A percentile compares a stretch with the other conserved stretches of the same genome.
Evolutionary conservation across 305 asterid species (phyloP).

Genomic region (Fraxinus paxiana): DNA sequence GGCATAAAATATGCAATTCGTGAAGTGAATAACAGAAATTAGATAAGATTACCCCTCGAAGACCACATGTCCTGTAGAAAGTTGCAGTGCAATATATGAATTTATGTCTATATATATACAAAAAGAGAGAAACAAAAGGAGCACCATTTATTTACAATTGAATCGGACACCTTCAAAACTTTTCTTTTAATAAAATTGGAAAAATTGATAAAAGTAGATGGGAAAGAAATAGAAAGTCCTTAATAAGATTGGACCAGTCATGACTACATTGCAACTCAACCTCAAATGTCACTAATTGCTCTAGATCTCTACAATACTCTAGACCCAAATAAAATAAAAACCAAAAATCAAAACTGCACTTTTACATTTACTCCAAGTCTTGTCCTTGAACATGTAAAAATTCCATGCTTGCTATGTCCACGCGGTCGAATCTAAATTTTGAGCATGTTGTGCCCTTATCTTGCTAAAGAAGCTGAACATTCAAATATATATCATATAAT

Average conservation of each 20-base stretch:
- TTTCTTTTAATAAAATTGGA: constrained; percentile 25
- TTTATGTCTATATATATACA: constrained; percentile 7
- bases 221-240: constrained; percentile 19
- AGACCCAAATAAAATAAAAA: constrained; percentile 30
- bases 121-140: not conserved
- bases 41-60: constrained; percentile 2
- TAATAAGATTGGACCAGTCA: constrained; percentile 21
- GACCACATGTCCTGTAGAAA: not conserved
- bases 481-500: constrained; percentile 35
- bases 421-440: constrained; percentile 26
- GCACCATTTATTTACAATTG: constrained; percentile 19
- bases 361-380: constrained; percentile 34
- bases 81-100: not conserved
- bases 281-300: constrained; percentile 24
- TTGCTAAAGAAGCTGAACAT: constrained; percentile 32
- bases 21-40: not conserved
- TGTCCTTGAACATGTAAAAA: constrained; percentile 34
- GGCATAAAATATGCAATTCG: not conserved
- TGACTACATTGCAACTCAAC: constrained; percentile 23
- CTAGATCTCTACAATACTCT: constrained; percentile 35
- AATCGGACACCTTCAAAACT: constrained; percentile 17
- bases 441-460: constrained; percentile 41
- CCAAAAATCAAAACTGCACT: constrained; percentile 51
- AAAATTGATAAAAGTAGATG: constrained; percentile 12
- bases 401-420: constrained; percentile 31